A percentile compares a stretch with the other conserved stretches of the same genome.
Conservation (phyloP, 2,329 filamentous ascomycete genomes). For the Myriosclerotinia curreyana region DNA sequence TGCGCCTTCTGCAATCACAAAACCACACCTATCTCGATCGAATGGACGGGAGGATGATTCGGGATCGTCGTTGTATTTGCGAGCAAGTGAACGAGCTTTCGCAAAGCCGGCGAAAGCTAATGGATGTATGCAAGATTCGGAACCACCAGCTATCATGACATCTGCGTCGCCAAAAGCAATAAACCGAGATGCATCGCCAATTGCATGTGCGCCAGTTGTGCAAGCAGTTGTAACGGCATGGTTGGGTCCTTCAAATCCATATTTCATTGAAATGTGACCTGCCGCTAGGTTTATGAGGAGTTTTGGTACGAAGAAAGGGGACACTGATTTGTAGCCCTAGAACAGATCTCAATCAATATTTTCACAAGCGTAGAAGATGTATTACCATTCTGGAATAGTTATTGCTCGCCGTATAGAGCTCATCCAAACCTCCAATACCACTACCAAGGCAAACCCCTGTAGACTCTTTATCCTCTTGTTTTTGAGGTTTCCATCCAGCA, state of each 20-base stretch:
- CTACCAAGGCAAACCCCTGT: constrained; percentile 93
- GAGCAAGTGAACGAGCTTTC: constrained; percentile 80
- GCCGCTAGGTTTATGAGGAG: constrained; percentile 93
- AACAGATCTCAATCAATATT: constrained; percentile 30
- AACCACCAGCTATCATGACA: constrained; percentile 93
- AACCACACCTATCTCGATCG: constrained; percentile 74
- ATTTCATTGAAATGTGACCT: constrained; percentile 89
- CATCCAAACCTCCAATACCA: constrained; percentile 90
- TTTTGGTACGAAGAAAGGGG: constrained; percentile 87
- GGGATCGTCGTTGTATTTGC: constrained; percentile 72
- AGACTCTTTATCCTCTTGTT: constrained; percentile 61
- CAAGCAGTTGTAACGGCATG: constrained; percentile 92
- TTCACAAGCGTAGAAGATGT: background rate
- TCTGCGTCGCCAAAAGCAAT: constrained; percentile 89
- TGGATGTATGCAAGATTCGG: constrained; percentile 94
- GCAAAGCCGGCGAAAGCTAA: constrained; percentile 90
- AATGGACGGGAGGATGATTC: constrained; percentile 78
- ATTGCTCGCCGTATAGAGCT: constrained; percentile 75
- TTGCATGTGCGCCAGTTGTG: constrained; percentile 90
- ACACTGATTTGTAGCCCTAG: constrained; percentile 88
- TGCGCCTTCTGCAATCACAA: constrained; percentile 90
- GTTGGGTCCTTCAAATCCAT: constrained; percentile 87
- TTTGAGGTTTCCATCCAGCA: constrained; percentile 62
- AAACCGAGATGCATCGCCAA: constrained; percentile 90
- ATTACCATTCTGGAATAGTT: constrained; percentile 18